These are phyloP conservation scores for Candida mesenterica DNA, from an alignment of 1,139 yeast species.

Conservation along the genomic window DNA sequence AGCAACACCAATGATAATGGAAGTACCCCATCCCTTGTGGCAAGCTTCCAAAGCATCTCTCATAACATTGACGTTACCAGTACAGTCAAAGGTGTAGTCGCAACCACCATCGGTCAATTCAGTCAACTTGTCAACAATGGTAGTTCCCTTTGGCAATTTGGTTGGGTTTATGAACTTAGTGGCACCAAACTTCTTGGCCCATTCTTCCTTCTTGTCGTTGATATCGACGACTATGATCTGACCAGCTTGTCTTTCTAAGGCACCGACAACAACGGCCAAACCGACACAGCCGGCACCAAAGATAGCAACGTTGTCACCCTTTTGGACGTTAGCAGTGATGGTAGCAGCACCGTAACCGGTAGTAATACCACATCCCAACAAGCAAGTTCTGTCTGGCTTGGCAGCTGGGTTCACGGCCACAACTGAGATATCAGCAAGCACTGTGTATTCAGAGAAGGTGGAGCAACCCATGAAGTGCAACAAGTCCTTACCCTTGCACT, in stretches of 20 bases:
- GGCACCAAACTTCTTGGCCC: slow-evolving; percentile 92
- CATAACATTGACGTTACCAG: slow-evolving; percentile 95
- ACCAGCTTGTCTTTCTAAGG: slow-evolving; percentile 74
- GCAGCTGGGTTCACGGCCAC: slow-evolving; percentile 88
- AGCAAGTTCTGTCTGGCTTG: slow-evolving; percentile 81
- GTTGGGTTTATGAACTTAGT: slow-evolving; percentile 90
- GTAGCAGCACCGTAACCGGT: slow-evolving; percentile 98
- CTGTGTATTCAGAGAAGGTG: slow-evolving; percentile 94
- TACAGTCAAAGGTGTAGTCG: slow-evolving; percentile 95
- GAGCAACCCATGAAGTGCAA: slow-evolving; percentile 98
- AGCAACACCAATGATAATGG: slow-evolving; percentile 94
- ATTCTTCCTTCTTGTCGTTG: slow-evolving; percentile 76
- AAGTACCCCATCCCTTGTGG: slow-evolving; percentile 98
- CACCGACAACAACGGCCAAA: slow-evolving; percentile 93
- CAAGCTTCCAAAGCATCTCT: slow-evolving; percentile 94
- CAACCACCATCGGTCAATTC: slow-evolving; percentile 96
- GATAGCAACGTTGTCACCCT: slow-evolving; percentile 92
- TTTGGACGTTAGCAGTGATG: slow-evolving; percentile 86
- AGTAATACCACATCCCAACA: slow-evolving; percentile 97
- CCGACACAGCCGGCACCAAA: slow-evolving; percentile 99
- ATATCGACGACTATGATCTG: slow-evolving; percentile 85
- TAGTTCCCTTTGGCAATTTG: slow-evolving; percentile 65
- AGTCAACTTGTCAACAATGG: slow-evolving; percentile 79
- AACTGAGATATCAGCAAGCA: slow-evolving; percentile 95
- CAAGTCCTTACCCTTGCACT: slow-evolving; percentile 75